Base-by-base conservation (phyloP, 768 basidiomycete species). In the Mycena amicta region DNA sequence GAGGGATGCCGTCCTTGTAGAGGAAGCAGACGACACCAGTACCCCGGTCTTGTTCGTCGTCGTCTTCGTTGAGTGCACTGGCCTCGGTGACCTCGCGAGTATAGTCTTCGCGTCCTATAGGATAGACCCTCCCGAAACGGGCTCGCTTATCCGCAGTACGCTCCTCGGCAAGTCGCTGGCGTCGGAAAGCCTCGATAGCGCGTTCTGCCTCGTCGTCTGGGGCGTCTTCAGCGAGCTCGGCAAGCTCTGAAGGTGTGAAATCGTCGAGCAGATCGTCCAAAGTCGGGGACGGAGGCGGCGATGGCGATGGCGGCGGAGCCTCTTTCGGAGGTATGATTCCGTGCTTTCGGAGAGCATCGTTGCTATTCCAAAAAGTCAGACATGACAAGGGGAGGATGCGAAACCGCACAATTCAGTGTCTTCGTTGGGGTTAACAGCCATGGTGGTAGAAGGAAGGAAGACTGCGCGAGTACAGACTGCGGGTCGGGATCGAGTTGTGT, bases 11-110 rank as follows among this genome's bases (percentile, higher is more conserved):
- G 66, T 97, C 95, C 72, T 97, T 98, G 76, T 95, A 98, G 31
- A 99, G 74, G 70, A 95, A 92, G 55, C 95, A 96, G 5, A 98
- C 85, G 1, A 98, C 95, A 0, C 93, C 95, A 0, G 94, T 98
- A 0, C 95, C 96, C 61, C 75, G 80, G 51, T 84, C 82, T 58
- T 83, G 80, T 8, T 83, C 78, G 50, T 89, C 88, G 26, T 81
- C 89, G 5, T 82, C 81, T 53, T 89, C 84, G 61, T 85, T 78
- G 11, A 84, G 71, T 57, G 82, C 82, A 72, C 95, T 98, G 3
- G 93, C 92, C 60, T 98, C 95, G 0, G 95, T 98, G 12, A 99
- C 92, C 69, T 98, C 95, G 46, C 89, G 80, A 39, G 91, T 96
- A 72, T 98, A 99, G 70, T 97, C 95, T 16, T 94, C 94, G 62